These are phyloP conservation scores for Hypoxylon crocopeplum DNA, from an alignment of 495 filamentous ascomycete genomes.

Conservation along the genomic window DNA sequence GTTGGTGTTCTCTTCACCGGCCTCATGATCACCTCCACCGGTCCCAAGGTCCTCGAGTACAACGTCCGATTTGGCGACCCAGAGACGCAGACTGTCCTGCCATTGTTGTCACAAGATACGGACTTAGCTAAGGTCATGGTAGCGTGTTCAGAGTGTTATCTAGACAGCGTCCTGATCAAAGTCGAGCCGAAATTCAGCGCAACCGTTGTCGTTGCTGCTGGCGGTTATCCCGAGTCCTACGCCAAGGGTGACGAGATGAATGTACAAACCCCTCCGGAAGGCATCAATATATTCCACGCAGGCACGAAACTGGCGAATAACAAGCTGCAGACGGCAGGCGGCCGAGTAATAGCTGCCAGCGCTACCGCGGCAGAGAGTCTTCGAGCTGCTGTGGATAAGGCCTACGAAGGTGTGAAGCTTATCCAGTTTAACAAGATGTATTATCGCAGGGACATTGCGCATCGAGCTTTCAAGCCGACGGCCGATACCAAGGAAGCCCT, in stretches of 20 bases:
- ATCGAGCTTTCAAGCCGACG: conserved; percentile 63
- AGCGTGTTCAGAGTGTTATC: conserved; percentile 76
- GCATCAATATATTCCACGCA: conserved; percentile 87
- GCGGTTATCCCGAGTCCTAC: conserved; percentile 93
- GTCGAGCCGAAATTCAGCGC: conserved; percentile 73
- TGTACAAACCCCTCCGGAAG: conserved; percentile 46
- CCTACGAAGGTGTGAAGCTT: conserved; percentile 77
- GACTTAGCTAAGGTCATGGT: conserved; percentile 92
- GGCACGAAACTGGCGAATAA: conserved; percentile 74
- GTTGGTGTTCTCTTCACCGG: conserved; percentile 92
- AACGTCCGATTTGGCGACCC: conserved; percentile 97
- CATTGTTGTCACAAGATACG: conserved; percentile 77
- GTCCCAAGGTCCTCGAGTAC: conserved; percentile 92
- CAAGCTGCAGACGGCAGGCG: conserved; percentile 77
- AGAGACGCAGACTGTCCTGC: conserved; percentile 91
- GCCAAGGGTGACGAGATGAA: conserved; percentile 80
- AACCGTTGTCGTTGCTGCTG: conserved; percentile 92
- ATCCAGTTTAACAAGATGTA: conserved; percentile 92
- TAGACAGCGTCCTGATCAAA: conserved; percentile 73
- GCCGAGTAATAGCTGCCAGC: conserved; percentile 88
- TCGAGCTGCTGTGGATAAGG: conserved; percentile 80
- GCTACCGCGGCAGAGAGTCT: conserved; percentile 74
- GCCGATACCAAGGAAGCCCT: conserved; percentile 61
- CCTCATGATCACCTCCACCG: conserved; percentile 89
- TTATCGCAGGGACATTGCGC: conserved; percentile 91